A percentile compares a stretch with the other conserved stretches of the same genome.
Conservation (phyloP, 2,329 filamentous ascomycete species). For the Microsporum canis region DNA sequence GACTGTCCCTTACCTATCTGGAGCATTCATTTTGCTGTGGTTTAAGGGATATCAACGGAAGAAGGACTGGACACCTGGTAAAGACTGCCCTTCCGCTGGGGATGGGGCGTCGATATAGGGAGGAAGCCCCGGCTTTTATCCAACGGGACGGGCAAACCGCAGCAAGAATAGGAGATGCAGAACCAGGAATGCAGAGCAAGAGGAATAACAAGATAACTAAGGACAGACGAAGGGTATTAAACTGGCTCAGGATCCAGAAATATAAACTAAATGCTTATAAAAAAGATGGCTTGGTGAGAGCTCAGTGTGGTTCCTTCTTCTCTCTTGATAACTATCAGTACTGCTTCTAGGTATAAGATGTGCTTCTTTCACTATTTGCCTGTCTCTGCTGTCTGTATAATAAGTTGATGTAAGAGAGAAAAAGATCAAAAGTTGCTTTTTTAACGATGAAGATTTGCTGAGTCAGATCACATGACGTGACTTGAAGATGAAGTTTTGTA, state of each 20-base stretch:
- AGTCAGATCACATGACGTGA: not conserved
- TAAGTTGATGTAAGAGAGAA: not conserved
- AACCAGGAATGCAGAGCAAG: not conserved
- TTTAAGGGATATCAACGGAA: not conserved
- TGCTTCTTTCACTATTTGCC: not conserved
- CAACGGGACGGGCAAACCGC: not conserved
- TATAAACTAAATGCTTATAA: not conserved
- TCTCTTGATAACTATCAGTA: not conserved
- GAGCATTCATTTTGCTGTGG: constrained; percentile 40
- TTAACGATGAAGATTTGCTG: not conserved
- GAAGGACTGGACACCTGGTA: not conserved
- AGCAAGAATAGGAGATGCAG: not conserved
- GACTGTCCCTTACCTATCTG: constrained; percentile 37
- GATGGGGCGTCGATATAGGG: not conserved
- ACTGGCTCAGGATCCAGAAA: not conserved
- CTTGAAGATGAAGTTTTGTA: not conserved
- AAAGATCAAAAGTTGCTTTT: not conserved
- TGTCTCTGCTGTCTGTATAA: no score
- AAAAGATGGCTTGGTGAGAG: not conserved
- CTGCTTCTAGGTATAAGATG: not conserved
- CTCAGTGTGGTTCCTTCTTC: not conserved
- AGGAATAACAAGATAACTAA: not conserved
- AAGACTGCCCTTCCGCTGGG: not conserved
- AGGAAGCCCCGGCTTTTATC: not conserved
- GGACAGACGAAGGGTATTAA: not conserved